phyloP scores from a whole-genome alignment of 176 grass and related monocot species.

The Bolboschoenus planiculmis region DNA sequence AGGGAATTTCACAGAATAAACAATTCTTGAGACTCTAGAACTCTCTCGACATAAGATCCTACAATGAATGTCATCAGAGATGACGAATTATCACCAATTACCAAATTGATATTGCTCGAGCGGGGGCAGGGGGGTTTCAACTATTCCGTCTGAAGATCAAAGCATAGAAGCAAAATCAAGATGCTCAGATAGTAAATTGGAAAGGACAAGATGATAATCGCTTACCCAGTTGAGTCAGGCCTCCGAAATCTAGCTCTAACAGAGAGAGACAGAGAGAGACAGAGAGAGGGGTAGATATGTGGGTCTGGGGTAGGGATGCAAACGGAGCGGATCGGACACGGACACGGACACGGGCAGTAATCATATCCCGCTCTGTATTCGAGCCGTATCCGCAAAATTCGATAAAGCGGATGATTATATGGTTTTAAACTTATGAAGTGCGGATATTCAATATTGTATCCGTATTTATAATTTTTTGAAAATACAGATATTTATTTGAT shows the following conservation, averaged over 20 bases:
- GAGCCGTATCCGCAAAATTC: too few relatives aligned
- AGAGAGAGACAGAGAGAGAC: slow-evolving; percentile 7
- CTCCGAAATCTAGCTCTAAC: background rate
- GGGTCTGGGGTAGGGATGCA: background rate
- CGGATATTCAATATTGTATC: too few relatives aligned
- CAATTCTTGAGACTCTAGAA: background rate
- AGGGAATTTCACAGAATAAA: background rate
- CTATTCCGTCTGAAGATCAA: background rate
- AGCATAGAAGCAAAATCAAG: background rate
- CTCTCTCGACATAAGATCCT: too few relatives aligned
- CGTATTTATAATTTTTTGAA: too few relatives aligned
- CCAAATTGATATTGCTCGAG: background rate
- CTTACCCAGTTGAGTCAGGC: background rate
- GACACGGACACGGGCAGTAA: too few relatives aligned
- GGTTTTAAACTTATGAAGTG: too few relatives aligned
- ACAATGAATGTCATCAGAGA: too few relatives aligned
- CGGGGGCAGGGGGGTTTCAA: background rate
- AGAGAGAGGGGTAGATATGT: background rate
- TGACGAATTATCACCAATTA: background rate
- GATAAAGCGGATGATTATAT: too few relatives aligned
- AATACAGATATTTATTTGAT: too few relatives aligned
- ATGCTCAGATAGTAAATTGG: background rate
- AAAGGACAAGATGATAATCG: background rate
- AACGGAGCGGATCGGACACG: background rate
- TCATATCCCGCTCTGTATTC: too few relatives aligned